Evolutionary conservation across 2,329 filamentous ascomycete genomes (phyloP), one percentile per base, ranked within the genome.

Genomic region (Pseudogymnoascus sp.): DNA sequence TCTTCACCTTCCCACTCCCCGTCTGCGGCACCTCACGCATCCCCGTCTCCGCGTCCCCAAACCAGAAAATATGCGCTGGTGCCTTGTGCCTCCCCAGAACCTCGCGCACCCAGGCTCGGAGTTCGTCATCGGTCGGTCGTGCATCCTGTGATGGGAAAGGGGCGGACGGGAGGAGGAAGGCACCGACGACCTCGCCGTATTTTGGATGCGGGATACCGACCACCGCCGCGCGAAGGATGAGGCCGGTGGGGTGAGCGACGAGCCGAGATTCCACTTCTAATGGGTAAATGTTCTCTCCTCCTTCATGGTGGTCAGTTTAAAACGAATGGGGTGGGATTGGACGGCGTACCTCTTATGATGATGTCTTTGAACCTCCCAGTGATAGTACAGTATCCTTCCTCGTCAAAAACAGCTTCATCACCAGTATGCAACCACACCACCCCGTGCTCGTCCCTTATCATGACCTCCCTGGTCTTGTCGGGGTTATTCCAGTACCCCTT

Each of bases 361-460:
- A 91, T 90, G 62, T 91, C 88, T 74, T 91, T 91, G 74, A 90
- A 89, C 18, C 88, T 78, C 0, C 88, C 88, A 0, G 88, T 91
- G 66, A 91, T 90, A 6, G 77, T 79, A 66, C 87, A 90, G 69
- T 89, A 89, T 0, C 87, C 88, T 7, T 83, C 74, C 34, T 84
- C 81, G 62, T 90, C 87, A 62, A 86, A 83, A 6, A 86, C 78
- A 34, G 90, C 81, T 64, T 89, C 80, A 68, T 92, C 88, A 0
- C 87, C 87, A 0, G 87, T 89, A 64, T 84, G 81, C 64, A 72
- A 75, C 86, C 88, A 90, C 63, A 85, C 67, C 18, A 81, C 74
- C 0, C 81, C 80, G 0, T 78, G 74, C 61, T 77, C 74, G 66
- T 84, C 81, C 20, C 78, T 72, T 18, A 77, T 70, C 80, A 84